Evolutionary conservation across 495 filamentous ascomycete species (phyloP).

Genomic region (Letharia lupina): DNA sequence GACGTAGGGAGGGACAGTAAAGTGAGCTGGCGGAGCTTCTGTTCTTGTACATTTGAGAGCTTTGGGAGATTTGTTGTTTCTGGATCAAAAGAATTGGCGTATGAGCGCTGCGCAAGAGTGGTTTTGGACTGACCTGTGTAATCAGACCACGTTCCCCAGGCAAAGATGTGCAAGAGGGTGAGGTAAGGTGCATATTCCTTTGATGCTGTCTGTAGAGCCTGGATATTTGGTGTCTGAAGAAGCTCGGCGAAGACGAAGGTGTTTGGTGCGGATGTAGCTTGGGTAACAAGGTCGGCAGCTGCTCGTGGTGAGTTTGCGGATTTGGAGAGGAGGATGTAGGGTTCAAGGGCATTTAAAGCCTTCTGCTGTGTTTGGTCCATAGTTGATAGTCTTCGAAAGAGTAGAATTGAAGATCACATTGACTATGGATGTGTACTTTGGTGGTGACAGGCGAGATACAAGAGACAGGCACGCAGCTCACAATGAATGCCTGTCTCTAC

Average conservation of each 20-base stretch:
- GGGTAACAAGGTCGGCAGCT: conserved; percentile 74
- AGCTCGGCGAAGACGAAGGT: conserved; percentile 95
- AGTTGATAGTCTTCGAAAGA: conserved; percentile 11
- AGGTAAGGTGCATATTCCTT: conserved; percentile 50
- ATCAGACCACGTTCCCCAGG: conserved; percentile 78
- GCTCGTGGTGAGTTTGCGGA: conserved; percentile 76
- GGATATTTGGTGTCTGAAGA: conserved; percentile 71
- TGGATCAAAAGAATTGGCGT: conserved; percentile 21
- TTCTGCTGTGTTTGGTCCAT: conserved; percentile 75
- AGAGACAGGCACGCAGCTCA: not conserved
- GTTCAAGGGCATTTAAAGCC: conserved; percentile 78
- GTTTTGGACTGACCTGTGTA: conserved; percentile 52
- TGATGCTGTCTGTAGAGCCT: conserved; percentile 51
- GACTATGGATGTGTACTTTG: not conserved
- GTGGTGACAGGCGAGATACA: not conserved
- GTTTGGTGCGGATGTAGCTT: conserved; percentile 78
- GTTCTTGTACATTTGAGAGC: conserved; percentile 61
- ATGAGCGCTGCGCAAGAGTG: not conserved
- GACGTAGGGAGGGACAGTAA: conserved; percentile 66
- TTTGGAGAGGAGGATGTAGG: conserved; percentile 80
- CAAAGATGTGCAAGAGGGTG: conserved; percentile 79
- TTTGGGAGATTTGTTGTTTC: conserved; percentile 54
- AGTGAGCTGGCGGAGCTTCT: conserved; percentile 86
- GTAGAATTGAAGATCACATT: not conserved
- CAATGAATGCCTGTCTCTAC: not conserved